Base-by-base conservation (phyloP, 2,329 filamentous ascomycete genomes). In the Colletotrichum gigasporum region DNA sequence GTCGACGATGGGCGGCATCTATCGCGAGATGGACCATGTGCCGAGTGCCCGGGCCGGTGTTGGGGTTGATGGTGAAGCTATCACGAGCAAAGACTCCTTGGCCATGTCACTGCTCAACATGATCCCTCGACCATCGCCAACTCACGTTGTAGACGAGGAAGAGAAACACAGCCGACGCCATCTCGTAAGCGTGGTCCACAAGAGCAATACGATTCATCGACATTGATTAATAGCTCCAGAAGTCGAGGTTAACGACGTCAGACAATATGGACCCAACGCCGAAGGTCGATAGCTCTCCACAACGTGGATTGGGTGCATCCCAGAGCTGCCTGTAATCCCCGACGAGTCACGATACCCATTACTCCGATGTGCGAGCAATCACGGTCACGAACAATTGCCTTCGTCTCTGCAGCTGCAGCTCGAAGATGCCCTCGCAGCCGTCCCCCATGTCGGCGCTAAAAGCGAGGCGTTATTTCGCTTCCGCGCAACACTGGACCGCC, bases 391-490 rank as follows among this genome's bases (percentile, higher is more conserved):
- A n/a, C 11, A 28, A 51, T 51, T 44, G 22, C 20, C 44, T 58
- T 20, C 28, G 12, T 14, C 34, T 44, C 28, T 58, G 42, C 52
- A 48, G 51, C 35, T 42, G 34, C 8, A 30, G 44, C 8, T 16
- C 20, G 14, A 12, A 12, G 30, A 16, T 16, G 14, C 16, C 37
- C 26, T 26, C 34, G 28, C 22, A 18, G 28, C 11, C 11, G 16
- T 11, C 55, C 32, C 61, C 61, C 55, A 59, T 34, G 48, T 41
- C 56, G 34, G 16, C 55, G 56, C 61, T 50, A 50, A 37, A 8
- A 42, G 26, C 16, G 18, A 32, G 47, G 48, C 28, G 57, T 61
- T 61, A 64, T 64, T 35, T 64, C 61, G 61, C 61, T 64, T 64
- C 56, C 56, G 47, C 41, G 26, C 56, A 24, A 48, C 48, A 41